Conservation (phyloP, 176 grass and related monocot species). For the Carex cristatella region DNA sequence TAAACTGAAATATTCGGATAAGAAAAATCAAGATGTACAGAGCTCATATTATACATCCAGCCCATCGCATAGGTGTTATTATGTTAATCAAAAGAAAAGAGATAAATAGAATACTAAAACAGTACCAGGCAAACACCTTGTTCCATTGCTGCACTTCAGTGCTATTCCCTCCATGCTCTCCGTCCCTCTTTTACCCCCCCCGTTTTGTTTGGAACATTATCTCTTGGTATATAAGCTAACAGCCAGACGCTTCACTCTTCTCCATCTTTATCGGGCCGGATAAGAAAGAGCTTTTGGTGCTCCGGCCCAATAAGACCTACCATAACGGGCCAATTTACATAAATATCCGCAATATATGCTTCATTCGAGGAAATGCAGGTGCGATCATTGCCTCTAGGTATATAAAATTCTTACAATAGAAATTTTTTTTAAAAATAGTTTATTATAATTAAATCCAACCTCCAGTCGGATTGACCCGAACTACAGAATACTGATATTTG, state of each 20-base stretch:
- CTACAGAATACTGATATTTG: neutral
- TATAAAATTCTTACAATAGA: no score
- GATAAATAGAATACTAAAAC: neutral
- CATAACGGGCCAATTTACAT: neutral
- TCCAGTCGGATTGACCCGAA: neutral
- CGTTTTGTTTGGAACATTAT: neutral
- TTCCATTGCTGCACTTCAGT: slow-evolving; percentile 4
- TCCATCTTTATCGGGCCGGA: neutral
- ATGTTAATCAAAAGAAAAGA: neutral
- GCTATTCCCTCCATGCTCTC: neutral
- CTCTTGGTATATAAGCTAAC: neutral
- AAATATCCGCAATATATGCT: no score
- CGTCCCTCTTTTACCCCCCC: neutral
- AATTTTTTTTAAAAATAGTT: neutral
- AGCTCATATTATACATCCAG: neutral
- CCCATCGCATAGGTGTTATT: neutral
- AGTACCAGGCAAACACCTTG: neutral
- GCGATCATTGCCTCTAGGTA: no score
- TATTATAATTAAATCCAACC: neutral
- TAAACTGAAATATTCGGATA: neutral
- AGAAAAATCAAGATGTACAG: neutral
- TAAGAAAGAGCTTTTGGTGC: neutral
- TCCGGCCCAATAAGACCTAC: neutral
- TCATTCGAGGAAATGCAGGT: no score
- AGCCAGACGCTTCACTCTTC: neutral